Evolutionary conservation across 106 monocot genomes (phyloP).

Genomic region (Vanilla planifolia): DNA sequence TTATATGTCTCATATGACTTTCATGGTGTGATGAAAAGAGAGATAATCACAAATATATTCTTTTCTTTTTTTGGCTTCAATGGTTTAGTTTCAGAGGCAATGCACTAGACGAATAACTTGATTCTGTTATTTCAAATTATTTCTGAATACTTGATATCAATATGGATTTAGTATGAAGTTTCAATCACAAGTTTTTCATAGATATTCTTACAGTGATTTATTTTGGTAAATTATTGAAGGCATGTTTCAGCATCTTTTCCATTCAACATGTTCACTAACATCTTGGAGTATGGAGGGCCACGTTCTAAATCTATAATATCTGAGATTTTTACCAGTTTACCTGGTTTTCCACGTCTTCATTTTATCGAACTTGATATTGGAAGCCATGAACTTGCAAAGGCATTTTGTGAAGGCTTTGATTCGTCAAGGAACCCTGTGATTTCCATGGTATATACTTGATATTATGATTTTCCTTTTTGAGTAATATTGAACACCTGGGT

Average conservation of each 20-base stretch:
- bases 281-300: constrained; percentile 74
- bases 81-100: too few relatives aligned
- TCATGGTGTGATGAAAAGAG: too few relatives aligned
- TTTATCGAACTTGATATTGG: constrained; percentile 45
- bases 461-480: constrained; percentile 1
- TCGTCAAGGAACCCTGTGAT: constrained; percentile 1
- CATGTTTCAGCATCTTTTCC: constrained; percentile 47
- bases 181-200: background rate
- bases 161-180: background rate
- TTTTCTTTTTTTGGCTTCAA: too few relatives aligned
- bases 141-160: background rate
- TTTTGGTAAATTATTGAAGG: constrained; percentile 24
- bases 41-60: too few relatives aligned
- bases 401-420: constrained; percentile 45
- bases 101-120: too few relatives aligned
- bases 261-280: constrained; percentile 46
- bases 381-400: constrained; percentile 18
- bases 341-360: constrained; percentile 33
- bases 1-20: too few relatives aligned
- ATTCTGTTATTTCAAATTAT: too few relatives aligned
- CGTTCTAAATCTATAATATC: constrained; percentile 40
- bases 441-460: constrained; percentile 29
- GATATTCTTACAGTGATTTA: constrained; percentile 1
- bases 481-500: background rate
- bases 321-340: constrained; percentile 20